Evolutionary conservation across 306 rosid genomes (phyloP), one percentile per base, ranked within the genome.

Genomic region (Citrullus colocynthis): DNA sequence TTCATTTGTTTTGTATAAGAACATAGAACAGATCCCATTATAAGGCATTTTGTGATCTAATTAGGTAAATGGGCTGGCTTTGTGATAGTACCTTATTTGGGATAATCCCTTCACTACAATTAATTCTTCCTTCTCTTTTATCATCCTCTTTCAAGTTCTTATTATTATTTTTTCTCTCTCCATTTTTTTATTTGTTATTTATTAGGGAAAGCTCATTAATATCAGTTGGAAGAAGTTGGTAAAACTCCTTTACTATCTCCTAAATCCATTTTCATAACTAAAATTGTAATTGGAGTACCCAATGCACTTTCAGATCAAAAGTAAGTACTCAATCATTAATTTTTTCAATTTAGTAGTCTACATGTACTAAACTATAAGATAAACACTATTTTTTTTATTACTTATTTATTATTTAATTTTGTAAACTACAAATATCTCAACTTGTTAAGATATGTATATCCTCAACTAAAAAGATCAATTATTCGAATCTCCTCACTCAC

Each of bases 1-100:
- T 34, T 37, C 18, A 4, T 65, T 65, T 9, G 49, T 42, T 32
- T 71, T 71, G 76, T 71, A 71, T 6, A 14, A 55, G 49, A 45
- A 73, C 37, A 49, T 30, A 71, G 8, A 73, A 73, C 16, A 73
- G 2, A 71, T 21, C 39, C 60, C 57, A 73, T 73, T 73, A 73
- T 48, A 73, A 73, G 77, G 45, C 28, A 44, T 49, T 73, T 45
- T 49, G 56, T 73, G 77, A 73, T 73, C 59, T 73, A 49, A 73
- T 73, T 73, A 73, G 77, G 77, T 73, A 73, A 73, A 30, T 73
- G 77, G 61, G 61, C 61, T 73, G 77, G 60, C 77, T 73, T 73
- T 28, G 6, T 49, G 30, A 73, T 24, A 49, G 44, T 73, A 7
- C 77, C 77, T 67, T 73, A 49, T 48, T 73, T 73, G 77, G 77